phyloP scores from a whole-genome alignment of 176 grass and related monocot genomes.

The Zea mays region DNA sequence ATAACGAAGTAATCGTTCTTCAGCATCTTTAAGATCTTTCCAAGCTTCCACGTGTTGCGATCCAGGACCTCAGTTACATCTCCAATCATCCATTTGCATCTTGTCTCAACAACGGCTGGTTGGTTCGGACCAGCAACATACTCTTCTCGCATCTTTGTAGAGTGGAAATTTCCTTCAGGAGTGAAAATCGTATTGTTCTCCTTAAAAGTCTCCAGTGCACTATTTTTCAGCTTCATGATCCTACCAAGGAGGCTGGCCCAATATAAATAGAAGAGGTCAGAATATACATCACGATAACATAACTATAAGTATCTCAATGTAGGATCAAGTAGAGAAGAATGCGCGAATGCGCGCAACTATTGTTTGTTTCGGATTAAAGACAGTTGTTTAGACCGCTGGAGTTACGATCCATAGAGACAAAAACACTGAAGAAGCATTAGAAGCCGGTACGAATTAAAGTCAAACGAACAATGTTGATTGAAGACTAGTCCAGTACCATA shows the following conservation, averaged over 20 bases:
- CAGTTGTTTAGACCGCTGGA: background rate
- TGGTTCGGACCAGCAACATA: constrained; percentile 37
- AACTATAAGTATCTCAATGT: background rate
- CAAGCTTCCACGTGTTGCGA: constrained; percentile 58
- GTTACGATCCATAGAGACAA: too few species aligned
- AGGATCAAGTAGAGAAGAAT: background rate
- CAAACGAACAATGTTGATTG: background rate
- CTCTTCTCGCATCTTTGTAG: constrained; percentile 22
- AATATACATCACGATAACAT: background rate
- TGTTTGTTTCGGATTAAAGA: background rate
- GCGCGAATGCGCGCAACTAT: background rate
- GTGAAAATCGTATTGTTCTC: constrained; percentile 26
- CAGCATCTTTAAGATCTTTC: constrained; percentile 60
- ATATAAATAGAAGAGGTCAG: constrained; percentile 19
- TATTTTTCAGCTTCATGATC: constrained; percentile 51
- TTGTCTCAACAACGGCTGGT: constrained; percentile 30
- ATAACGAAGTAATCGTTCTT: constrained; percentile 49
- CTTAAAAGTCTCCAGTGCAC: constrained; percentile 29
- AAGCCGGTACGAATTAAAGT: too few species aligned
- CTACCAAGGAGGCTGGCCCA: constrained; percentile 1
- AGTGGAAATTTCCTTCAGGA: constrained; percentile 30
- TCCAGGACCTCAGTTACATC: constrained; percentile 70
- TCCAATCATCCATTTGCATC: constrained; percentile 64
- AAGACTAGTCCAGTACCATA: background rate
- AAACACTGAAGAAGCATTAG: too few species aligned